Evolutionary conservation across 495 filamentous ascomycete species (phyloP).

Genomic region (Alectoria sarmentosa): DNA sequence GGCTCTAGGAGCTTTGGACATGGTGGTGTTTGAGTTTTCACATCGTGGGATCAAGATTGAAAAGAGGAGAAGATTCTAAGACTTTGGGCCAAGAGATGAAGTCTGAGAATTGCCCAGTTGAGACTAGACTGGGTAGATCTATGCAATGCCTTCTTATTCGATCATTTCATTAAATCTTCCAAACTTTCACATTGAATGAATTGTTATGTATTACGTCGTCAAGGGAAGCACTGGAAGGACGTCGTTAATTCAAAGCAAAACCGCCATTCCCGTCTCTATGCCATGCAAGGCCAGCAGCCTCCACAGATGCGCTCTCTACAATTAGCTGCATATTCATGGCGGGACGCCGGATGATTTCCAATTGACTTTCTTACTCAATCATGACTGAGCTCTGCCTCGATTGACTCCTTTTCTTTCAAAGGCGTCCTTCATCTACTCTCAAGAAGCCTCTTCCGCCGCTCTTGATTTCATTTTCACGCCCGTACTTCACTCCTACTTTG

Average conservation of each 20-base stretch:
- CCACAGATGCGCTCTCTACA: background rate
- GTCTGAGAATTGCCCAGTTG: background rate
- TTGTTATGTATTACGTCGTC: background rate
- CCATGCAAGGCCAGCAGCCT: background rate
- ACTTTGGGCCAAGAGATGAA: background rate
- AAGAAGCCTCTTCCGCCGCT: background rate
- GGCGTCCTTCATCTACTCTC: background rate
- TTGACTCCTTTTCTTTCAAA: background rate
- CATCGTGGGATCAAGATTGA: no score
- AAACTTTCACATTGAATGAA: background rate
- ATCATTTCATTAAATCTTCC: background rate
- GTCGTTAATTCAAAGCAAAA: background rate
- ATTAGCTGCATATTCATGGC: constrained; percentile 11
- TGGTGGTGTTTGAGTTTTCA: constrained; percentile 1
- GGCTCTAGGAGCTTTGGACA: constrained; percentile 23
- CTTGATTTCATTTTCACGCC: background rate
- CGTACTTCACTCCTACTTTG: background rate
- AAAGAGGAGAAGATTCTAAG: background rate
- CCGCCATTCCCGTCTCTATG: background rate
- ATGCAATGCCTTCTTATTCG: background rate
- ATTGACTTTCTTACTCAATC: constrained; percentile 7
- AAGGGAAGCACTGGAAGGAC: background rate
- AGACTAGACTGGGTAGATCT: background rate
- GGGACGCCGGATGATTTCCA: constrained; percentile 11
- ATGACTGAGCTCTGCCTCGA: background rate